These are phyloP conservation scores for Ophiostoma montium DNA, from an alignment of 2,329 filamentous ascomycete genomes.

Conservation along the genomic window DNA sequence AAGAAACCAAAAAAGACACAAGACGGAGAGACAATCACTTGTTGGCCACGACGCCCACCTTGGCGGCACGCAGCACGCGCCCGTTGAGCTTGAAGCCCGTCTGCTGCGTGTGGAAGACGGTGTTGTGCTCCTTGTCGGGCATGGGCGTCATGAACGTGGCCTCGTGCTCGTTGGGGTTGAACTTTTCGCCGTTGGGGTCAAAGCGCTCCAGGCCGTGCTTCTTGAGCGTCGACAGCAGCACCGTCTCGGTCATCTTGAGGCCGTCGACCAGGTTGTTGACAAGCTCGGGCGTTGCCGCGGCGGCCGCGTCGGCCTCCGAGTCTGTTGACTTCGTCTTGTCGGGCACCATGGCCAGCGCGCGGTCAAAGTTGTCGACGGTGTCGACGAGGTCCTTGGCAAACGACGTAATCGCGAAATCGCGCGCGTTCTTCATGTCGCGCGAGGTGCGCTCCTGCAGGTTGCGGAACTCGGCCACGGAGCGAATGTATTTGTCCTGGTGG, in stretches of 20 bases:
- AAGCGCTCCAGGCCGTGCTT: conserved; percentile 92
- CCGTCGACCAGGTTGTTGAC: conserved; percentile 72
- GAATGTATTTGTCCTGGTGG: conserved; percentile 78
- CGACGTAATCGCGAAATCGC: conserved; percentile 87
- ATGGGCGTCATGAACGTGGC: conserved; percentile 88
- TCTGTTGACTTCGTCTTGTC: conserved; percentile 25
- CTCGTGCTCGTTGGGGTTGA: conserved; percentile 94
- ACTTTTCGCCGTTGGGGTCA: conserved; percentile 70
- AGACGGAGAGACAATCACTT: conserved; percentile 18
- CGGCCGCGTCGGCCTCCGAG: too few relatives aligned
- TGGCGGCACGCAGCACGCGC: conserved; percentile 74
- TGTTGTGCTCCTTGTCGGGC: conserved; percentile 76
- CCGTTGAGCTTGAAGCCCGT: conserved; percentile 95
- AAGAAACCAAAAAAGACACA: background rate
- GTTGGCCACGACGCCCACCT: conserved; percentile 94
- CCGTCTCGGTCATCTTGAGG: conserved; percentile 85
- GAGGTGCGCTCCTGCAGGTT: conserved; percentile 92
- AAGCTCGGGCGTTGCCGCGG: conserved; percentile 43
- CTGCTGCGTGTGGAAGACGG: conserved; percentile 82
- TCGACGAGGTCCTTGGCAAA: conserved; percentile 94
- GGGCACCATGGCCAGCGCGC: conserved; percentile 69
- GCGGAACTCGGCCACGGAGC: conserved; percentile 89
- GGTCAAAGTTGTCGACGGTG: conserved; percentile 92
- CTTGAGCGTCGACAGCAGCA: conserved; percentile 75
- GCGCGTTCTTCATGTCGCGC: conserved; percentile 75